Evolutionary conservation across 805 yeast species (phyloP), one percentile per base, ranked within the genome.

Genomic region (Sugiyamaella boreocaroliniensis): DNA sequence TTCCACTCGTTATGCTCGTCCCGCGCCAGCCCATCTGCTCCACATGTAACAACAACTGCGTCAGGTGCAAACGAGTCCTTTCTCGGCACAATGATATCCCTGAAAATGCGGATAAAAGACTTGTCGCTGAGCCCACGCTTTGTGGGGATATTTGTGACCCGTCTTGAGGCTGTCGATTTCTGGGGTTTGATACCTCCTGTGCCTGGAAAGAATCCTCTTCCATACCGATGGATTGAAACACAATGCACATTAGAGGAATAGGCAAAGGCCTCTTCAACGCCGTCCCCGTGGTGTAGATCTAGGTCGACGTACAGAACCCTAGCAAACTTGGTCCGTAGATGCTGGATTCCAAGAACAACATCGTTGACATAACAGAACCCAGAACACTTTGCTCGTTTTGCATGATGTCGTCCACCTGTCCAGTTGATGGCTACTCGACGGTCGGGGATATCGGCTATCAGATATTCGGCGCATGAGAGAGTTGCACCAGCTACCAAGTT

Each of bases 351-450:
- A 12, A 86, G 60, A 0, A 80, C 83, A 7, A 84, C 76, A 61
- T 86, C 95, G 58, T 85, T 85, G 2, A 83, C 69, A 60, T 85
- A 85, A 61, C 93, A 85, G 61, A 82, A 85, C 2, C 92, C 92
- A 10, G 84, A 73, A 0, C 87, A 86, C 34, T 61, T 68, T 0
- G 74, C 59, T 57, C 75, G 76, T 45, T 68, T 71, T 4, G 82
- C 81, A 65, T 85, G 93, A 62, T 85, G 93, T 47, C 90, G 67
- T 1, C 93, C 95, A 6, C 95, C 95, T 60, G 80, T 78, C 89
- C 89, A 86, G 61, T 84, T 84, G 45, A 86, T 72, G 1, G 77
- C 82, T 0, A 79, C 67, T 9, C 45, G 26, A 64, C 48, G 51
- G 26, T 14, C 29, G 40, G 34, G 29, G 22, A 16, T 26, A 44